Base-by-base conservation (phyloP, 1,284 basidiomycete species). In the Naganishia sp. region DNA sequence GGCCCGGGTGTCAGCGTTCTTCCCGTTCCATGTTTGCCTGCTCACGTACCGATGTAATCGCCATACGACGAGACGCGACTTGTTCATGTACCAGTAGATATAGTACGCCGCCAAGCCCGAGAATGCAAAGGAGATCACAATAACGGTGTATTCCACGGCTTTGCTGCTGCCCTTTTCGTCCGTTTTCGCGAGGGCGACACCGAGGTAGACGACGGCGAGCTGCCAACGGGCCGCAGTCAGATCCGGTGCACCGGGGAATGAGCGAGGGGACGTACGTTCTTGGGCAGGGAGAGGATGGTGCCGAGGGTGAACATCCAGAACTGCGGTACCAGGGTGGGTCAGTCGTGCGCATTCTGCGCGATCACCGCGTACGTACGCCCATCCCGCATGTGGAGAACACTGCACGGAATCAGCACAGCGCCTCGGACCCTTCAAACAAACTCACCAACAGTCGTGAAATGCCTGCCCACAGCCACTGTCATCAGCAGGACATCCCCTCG, bases 71-170 rank as follows among this genome's bases (percentile, higher is more conserved):
- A 88, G 85, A 71, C 92, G 89, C 31, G 86, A 88, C 71, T 85
- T 82, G 73, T 88, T 85, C 86, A 95, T 92, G 77, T 87, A 78
- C 61, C 77, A 81, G 72, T 86, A 86, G 72, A 95, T 89, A 76
- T 89, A 95, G 87, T 90, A 93, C 79, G 90, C 88, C 0, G 92
- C 89, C 46, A 81, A 76, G 53, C 90, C 70, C 0, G 93, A 95
- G 69, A 95, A 84, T 28, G 91, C 47, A 56, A 86, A 76, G 0
- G 89, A 90, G 42, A 87, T 63, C 3, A 73, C 85, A 39, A 90
- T 79, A 2, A 90, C 87, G 21, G 81, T 75, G 67, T 87, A 84
- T 66, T 85, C 87, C 70, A 90, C 85, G 67, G 88, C 84, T 67
- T 80, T 85, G 71, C 84, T 84, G 67, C 82, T 81, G 4, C 71